Base-by-base conservation (phyloP, 176 grass and related monocot genomes). In the Cenchrus purpureus region DNA sequence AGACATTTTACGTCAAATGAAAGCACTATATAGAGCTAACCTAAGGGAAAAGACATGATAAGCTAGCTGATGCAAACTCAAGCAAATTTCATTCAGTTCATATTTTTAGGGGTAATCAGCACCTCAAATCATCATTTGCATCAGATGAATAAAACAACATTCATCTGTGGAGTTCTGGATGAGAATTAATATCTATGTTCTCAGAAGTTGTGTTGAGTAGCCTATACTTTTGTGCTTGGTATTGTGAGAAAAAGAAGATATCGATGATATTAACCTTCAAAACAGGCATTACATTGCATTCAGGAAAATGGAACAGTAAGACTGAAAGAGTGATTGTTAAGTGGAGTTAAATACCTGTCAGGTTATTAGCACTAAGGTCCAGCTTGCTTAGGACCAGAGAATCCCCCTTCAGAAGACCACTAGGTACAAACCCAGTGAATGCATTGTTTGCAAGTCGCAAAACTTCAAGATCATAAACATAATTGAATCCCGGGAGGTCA, bases 401-500 rank as follows among this genome's bases (percentile, higher is more conserved):
- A 88, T 99, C 94, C 57, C 94, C 97, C 77, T 99, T 99, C 45
- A 99, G 87, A 81, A 99, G 97, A 20, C 90, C 97, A 77, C 90
- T 88, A 65, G 97, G 97, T 84, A 99, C 77, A 89, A 89, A 96
- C 16, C 97, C 97, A 77, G 90, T 92, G 78, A 99, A 99, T 13
- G 60, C 88, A 67, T 99, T 99, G 82, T 91, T 94, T 65, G 86
- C 90, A 6, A 99, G 86, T 57, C 94, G 86, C 79, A 99, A 75
- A 91, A 96, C 86, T 85, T 99, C 97, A 0, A 99, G 94, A 86
- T 99, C 97, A 65, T 99, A 99, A 8, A 99, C 94, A 94, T 99
- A 99, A 88, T 99, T 94, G 86, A 99, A 99, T 25, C 97, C 97
- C n/a, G 97, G 97, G 10, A 99, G 88, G 67, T 99, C 97, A 34